Conservation (phyloP, 306 rosid genomes). For the Vigna nakashimae region DNA sequence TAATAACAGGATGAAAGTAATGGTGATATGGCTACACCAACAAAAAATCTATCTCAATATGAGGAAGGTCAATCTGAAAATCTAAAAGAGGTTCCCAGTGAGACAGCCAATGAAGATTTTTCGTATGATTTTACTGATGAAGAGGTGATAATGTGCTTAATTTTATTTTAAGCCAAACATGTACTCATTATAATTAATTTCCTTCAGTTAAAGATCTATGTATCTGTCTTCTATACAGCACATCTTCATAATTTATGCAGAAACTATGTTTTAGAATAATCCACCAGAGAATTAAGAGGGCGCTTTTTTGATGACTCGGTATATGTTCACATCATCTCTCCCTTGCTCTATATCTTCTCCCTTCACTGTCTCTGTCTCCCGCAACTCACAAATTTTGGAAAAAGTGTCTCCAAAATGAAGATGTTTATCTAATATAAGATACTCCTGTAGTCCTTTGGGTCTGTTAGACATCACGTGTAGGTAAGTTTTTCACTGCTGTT, state of each 20-base stretch:
- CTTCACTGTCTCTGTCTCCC: background rate
- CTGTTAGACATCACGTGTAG: background rate
- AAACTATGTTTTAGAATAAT: background rate
- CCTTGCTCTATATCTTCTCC: conserved; percentile 1
- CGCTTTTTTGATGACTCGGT: conserved; percentile 15
- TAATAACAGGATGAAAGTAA: conserved; percentile 64
- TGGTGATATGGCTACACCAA: conserved; percentile 49
- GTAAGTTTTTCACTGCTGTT: background rate
- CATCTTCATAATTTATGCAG: background rate
- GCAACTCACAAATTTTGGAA: conserved; percentile 11
- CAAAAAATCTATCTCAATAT: conserved; percentile 50
- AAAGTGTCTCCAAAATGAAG: background rate
- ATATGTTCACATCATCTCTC: conserved; percentile 8
- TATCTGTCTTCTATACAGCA: conserved; percentile 1
- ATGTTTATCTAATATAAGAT: background rate
- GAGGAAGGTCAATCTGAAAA: conserved; percentile 52
- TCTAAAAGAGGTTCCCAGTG: conserved; percentile 47
- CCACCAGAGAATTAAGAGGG: background rate
- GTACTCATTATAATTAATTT: background rate
- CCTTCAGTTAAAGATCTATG: background rate
- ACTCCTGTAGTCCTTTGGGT: conserved; percentile 3
- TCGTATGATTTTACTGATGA: conserved; percentile 80
- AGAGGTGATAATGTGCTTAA: conserved; percentile 56
- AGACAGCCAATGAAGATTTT: conserved; percentile 48
- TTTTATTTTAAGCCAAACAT: conserved; percentile 22